Evolutionary conservation across 2,329 filamentous ascomycete genomes (phyloP).

Genomic region (Cladosporium sp.): DNA sequence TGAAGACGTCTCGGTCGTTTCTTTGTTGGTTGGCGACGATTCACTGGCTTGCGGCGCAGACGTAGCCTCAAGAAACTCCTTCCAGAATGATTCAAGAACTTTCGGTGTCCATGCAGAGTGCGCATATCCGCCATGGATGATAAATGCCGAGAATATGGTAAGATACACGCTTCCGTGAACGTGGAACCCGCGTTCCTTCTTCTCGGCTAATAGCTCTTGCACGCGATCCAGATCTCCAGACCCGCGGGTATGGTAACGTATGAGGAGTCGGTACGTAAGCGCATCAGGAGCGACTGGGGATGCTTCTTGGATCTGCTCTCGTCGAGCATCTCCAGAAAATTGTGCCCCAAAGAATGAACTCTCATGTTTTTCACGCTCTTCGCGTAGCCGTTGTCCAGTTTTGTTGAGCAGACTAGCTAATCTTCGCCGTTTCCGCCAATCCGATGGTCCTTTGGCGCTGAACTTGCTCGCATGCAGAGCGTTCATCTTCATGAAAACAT

Average conservation of each 20-base stretch:
- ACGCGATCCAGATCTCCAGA: slow-evolving; percentile 70
- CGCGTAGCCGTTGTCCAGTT: slow-evolving; percentile 39
- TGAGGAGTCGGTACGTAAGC: slow-evolving; percentile 73
- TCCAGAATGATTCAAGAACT: slow-evolving; percentile 65
- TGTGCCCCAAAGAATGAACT: slow-evolving; percentile 39
- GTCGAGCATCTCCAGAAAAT: slow-evolving; percentile 19
- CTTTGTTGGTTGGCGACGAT: background rate
- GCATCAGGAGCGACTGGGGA: slow-evolving; percentile 69
- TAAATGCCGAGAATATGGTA: slow-evolving; percentile 78
- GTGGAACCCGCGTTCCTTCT: slow-evolving; percentile 64
- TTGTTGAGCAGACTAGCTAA: slow-evolving; percentile 47
- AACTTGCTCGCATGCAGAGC: slow-evolving; percentile 45
- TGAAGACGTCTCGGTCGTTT: background rate
- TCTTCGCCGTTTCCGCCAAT: slow-evolving; percentile 40
- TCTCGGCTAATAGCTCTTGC: slow-evolving; percentile 70
- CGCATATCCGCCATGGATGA: slow-evolving; percentile 61
- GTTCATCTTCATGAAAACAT: slow-evolving; percentile 84
- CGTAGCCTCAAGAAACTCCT: slow-evolving; percentile 54
- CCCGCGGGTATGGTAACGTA: slow-evolving; percentile 66
- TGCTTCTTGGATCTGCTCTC: slow-evolving; percentile 57
- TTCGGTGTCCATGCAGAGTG: slow-evolving; percentile 68
- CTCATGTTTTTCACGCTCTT: slow-evolving; percentile 46
- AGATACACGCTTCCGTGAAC: slow-evolving; percentile 75
- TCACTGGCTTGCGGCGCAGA: background rate
- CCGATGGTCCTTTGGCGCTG: slow-evolving; percentile 27